These are phyloP conservation scores for Arabis hirsuta DNA, from an alignment of 345 rosid genomes.

Conservation along the genomic window DNA sequence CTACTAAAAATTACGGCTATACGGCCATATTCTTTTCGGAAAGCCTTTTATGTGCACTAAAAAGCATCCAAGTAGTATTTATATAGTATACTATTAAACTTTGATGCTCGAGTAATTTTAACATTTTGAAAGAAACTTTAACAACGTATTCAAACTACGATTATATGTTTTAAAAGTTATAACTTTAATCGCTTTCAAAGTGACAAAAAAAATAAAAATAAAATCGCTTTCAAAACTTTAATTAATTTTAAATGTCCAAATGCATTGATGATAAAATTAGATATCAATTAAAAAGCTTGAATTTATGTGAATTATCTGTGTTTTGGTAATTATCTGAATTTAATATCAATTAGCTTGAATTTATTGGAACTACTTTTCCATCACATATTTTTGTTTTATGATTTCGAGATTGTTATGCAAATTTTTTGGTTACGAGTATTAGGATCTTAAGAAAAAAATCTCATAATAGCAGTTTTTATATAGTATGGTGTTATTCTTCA, in stretches of 20 bases:
- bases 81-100: not conserved
- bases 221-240: not conserved
- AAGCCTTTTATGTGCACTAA: not conserved
- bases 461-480: not conserved
- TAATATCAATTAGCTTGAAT: too few relatives aligned
- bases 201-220: too few relatives aligned
- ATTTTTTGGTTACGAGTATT: not conserved
- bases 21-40: not conserved
- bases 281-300: not conserved
- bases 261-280: slow-evolving; percentile 5
- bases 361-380: not conserved
- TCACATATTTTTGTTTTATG: not conserved
- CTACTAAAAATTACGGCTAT: not conserved
- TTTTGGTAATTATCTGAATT: not conserved
- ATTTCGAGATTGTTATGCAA: not conserved
- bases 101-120: slow-evolving; percentile 10
- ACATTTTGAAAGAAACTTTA: not conserved
- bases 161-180: not conserved
- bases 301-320: not conserved
- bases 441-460: not conserved
- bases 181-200: not conserved
- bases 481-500: not conserved
- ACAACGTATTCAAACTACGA: slow-evolving; percentile 1
- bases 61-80: not conserved
- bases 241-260: not conserved